A percentile compares a stretch with the other conserved stretches of the same genome.
Conservation (phyloP, 1,284 basidiomycete genomes). For the Pseudozyma sp. region DNA sequence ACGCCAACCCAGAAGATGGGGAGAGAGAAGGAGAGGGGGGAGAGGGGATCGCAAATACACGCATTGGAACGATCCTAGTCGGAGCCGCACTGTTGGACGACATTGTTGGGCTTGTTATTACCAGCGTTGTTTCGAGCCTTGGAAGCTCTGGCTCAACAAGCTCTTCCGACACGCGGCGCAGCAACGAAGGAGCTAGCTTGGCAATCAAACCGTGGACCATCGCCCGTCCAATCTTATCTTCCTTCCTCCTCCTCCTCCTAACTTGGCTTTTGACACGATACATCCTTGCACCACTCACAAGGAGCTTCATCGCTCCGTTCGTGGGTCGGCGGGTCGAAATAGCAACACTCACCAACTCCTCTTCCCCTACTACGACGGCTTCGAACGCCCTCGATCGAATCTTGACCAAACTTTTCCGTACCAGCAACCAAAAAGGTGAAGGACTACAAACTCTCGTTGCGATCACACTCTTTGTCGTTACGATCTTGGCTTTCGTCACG, state of each 20-base stretch:
- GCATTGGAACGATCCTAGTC: constrained; percentile 73
- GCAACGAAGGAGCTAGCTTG: constrained; percentile 1
- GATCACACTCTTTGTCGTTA: constrained; percentile 6
- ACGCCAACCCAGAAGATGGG: too few species aligned
- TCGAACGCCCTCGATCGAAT: not conserved
- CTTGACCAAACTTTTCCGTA: not conserved
- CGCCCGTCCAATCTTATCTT: constrained; percentile 71
- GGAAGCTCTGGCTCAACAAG: constrained; percentile 27
- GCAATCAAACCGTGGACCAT: constrained; percentile 69
- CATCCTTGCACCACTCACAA: constrained; percentile 6
- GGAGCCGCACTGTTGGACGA: constrained; percentile 75
- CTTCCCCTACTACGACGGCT: too few species aligned
- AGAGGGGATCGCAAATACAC: constrained; percentile 72
- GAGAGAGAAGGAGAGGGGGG: too few species aligned
- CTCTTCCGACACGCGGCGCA: too few species aligned
- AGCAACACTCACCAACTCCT: not conserved
- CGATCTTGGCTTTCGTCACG: constrained; percentile 19
- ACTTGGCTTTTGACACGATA: constrained; percentile 22
- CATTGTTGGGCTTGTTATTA: constrained; percentile 73
- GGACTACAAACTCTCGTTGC: constrained; percentile 15
- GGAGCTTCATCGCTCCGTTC: constrained; percentile 30
- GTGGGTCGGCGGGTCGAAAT: not conserved
- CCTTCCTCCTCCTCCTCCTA: constrained; percentile 68
- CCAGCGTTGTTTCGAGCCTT: constrained; percentile 71
- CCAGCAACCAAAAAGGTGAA: too few species aligned